Evolutionary conservation across 371 early-diverging fungal genomes (phyloP), one percentile per base, ranked within the genome.

Genomic region (Cokeromyces recurvatus): DNA sequence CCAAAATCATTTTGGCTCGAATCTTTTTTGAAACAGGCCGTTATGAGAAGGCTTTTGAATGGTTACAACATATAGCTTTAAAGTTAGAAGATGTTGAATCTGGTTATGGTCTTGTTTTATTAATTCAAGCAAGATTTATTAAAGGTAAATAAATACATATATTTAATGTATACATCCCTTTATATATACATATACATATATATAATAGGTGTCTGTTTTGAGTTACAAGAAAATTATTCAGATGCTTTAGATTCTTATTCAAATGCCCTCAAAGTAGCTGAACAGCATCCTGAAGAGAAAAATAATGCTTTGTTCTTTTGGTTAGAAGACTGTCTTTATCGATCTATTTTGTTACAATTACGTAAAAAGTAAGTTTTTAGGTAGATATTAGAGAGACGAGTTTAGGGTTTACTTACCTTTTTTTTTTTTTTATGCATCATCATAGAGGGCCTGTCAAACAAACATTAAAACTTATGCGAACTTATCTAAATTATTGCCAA

Each of bases 311-410:
- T 82, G 42, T 59, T 63, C 8, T 66, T 65, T 46, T 88, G 89
- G 87, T 51, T 80, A 7, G 86, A 88, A 43, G 80, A 81, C 35
- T 81, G 83, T 22, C 64, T 86, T 47, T 86, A 85, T 53, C 75
- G 83, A 23, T 70, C 72, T 5, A 63, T 79, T 4, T 54, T 85
- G 38, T 46, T 85, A 29, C 71, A 77, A 37, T 38, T 84, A 43
- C 71, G 78, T 19, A 59, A 63, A 21, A 62, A 73, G 82, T 79
- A 76, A 63, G 60, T n/a, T 38, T 24, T 5, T 16, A 40, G 14
- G 15, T 9, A 32, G 21, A 36, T 17, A 9, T 17, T n/a, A n/a
- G n/a, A n/a, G n/a, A n/a, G n/a, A n/a, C n/a, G n/a, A n/a, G n/a
- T n/a, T n/a, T n/a, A n/a, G n/a, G n/a, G n/a, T n/a, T n/a, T n/a